Evolutionary conservation across 2,329 filamentous ascomycete species (phyloP), one percentile per base, ranked within the genome.

Genomic region (Corniculantispora saksenae): DNA sequence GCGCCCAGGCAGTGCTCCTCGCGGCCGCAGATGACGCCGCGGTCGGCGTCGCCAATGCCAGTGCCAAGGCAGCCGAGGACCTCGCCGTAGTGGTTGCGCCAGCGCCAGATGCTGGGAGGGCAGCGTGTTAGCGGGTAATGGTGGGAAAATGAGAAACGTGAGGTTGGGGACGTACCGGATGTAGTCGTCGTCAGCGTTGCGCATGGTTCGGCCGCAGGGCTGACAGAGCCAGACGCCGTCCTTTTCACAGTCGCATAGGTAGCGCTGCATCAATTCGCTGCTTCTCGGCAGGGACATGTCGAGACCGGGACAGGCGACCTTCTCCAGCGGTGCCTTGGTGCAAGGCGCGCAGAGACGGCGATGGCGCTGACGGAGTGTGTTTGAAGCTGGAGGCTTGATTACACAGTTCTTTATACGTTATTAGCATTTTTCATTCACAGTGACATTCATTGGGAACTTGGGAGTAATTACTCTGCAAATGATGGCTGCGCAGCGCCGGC

Each of bases 21-120:
- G n/a, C 92, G 87, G 0, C 93, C 94, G 74, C 94, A 98, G 68
- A 92, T 89, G 17, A 97, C 93, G 35, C 93, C 94, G 70, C 94
- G 90, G 72, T 93, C 89, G 38, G 93, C 93, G 70, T 97, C 92
- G 51, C 93, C 93, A 35, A 97, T 92, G 6, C 94, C 94, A 0
- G 91, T 94, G 27, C 93, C 93, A 0, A 96, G 83, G 2, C 92
- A 92, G 23, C 88, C 89, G 3, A 94, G 90, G 0, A 92, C 88
- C 69, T 92, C 91, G 19, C 89, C 90, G 75, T 97, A 97, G 27
- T 92, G 88, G 48, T 87, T 92, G 59, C 94, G 89, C 94, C 94
- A 97, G 67, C 88, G 91, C 93, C 94, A 97, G 63, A 94, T 92
- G 4, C 86, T 88, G 32, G 6, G 53, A 13, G 5, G 4, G 23